Percentiles rank a stretch among this genome's conserved stretches.
Conservation (phyloP, 2,329 filamentous ascomycete genomes). For the Cercospora citrullina region DNA sequence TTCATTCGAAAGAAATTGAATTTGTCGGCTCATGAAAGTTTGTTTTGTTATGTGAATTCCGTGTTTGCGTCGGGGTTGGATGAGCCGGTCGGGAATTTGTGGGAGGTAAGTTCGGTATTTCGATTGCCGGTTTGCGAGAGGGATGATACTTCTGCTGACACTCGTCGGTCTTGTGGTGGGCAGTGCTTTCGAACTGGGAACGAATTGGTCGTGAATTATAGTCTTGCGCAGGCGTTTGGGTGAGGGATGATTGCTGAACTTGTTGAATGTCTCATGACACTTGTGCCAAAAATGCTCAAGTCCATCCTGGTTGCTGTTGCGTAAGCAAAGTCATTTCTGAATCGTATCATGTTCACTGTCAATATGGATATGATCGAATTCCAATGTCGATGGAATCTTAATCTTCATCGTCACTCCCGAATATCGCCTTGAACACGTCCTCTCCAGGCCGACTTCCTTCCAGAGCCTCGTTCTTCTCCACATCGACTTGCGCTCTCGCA, state of each 20-base stretch:
- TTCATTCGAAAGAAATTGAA: neutral
- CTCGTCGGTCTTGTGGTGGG: no score
- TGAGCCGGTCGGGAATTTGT: neutral
- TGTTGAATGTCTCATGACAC: no score
- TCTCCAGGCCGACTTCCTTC: conserved; percentile 71
- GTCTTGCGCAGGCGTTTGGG: neutral
- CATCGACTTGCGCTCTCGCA: conserved; percentile 55
- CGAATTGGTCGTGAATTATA: neutral
- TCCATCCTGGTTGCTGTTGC: no score
- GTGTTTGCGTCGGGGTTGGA: neutral
- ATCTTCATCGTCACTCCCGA: conserved; percentile 68
- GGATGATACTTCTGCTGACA: no score
- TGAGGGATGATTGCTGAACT: no score
- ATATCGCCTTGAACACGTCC: conserved; percentile 86
- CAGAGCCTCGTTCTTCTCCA: conserved; percentile 77
- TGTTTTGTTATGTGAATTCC: neutral
- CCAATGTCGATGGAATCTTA: neutral
- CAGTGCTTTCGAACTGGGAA: neutral
- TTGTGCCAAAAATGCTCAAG: no score
- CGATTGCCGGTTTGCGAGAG: no score
- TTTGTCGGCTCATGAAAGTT: neutral
- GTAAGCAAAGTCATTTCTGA: no score
- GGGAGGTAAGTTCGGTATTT: neutral
- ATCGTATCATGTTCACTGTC: no score
- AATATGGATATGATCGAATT: no score